Evolutionary conservation across 164 flowering plant species (phyloP).

Genomic region (Magnolia sinica): DNA sequence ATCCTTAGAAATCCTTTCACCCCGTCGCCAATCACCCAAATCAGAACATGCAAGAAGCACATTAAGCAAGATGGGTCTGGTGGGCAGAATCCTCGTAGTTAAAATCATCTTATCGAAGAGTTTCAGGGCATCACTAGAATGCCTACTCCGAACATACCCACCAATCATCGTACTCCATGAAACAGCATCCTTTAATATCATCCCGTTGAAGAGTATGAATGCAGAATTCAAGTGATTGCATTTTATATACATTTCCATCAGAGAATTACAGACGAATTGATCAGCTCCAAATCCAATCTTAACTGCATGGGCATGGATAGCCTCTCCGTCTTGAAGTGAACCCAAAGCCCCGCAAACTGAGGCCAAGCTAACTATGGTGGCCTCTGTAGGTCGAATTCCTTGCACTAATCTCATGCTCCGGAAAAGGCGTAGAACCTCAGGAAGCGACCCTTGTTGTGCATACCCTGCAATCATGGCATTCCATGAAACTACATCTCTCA

Average conservation of each 20-base stretch:
- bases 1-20: background rate
- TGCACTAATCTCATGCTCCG: background rate
- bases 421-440: slow-evolving; percentile 3
- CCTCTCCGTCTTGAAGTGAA: background rate
- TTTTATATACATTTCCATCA: slow-evolving; percentile 17
- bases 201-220: background rate
- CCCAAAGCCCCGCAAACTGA: slow-evolving; percentile 9
- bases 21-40: slow-evolving; percentile 9
- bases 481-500: slow-evolving; percentile 18
- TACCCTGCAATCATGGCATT: slow-evolving; percentile 15
- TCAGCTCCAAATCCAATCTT: slow-evolving; percentile 4
- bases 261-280: slow-evolving; percentile 10
- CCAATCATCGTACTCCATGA: slow-evolving; percentile 22
- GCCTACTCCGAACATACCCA: slow-evolving; percentile 11
- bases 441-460: slow-evolving; percentile 1
- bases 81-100: slow-evolving; percentile 1
- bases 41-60: slow-evolving; percentile 18
- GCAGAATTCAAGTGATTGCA: slow-evolving; percentile 13
- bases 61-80: slow-evolving; percentile 17
- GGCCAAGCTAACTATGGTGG: slow-evolving; percentile 12
- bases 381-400: slow-evolving; percentile 10
- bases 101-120: slow-evolving; percentile 12
- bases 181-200: slow-evolving; percentile 10
- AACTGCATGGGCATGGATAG: slow-evolving; percentile 10
- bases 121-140: slow-evolving; percentile 2